Conservation (phyloP, 2,329 filamentous ascomycete species). For the Cucurbitaria berberidis region DNA sequence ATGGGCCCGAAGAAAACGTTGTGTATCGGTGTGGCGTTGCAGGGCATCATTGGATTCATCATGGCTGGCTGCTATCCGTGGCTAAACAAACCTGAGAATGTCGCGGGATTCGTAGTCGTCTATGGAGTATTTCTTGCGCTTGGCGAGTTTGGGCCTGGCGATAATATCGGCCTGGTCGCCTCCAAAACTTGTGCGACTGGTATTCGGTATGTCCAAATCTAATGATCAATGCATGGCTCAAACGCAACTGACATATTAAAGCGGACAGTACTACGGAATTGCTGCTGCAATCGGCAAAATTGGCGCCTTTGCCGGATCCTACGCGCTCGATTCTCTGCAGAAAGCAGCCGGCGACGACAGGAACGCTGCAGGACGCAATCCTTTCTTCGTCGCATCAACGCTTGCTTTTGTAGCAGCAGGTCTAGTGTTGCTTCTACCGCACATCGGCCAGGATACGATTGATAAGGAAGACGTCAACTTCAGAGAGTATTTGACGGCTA, state of each 20-base stretch:
- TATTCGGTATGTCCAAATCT: slow-evolving; percentile 59
- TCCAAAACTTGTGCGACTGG: slow-evolving; percentile 88
- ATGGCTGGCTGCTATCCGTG: slow-evolving; percentile 81
- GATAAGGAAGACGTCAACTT: slow-evolving; percentile 77
- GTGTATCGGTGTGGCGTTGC: slow-evolving; percentile 70
- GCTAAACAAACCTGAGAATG: slow-evolving; percentile 69
- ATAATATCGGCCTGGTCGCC: slow-evolving; percentile 88
- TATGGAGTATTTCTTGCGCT: slow-evolving; percentile 79
- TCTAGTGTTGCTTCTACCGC: slow-evolving; percentile 71
- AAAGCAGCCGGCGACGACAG: slow-evolving; percentile 43
- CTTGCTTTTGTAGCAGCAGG: slow-evolving; percentile 75
- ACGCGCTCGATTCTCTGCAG: slow-evolving; percentile 73
- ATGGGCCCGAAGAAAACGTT: slow-evolving; percentile 80
- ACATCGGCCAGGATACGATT: slow-evolving; percentile 85
- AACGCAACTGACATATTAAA: slow-evolving; percentile 8
- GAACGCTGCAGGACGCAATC: slow-evolving; percentile 73
- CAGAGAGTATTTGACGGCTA: slow-evolving; percentile 70
- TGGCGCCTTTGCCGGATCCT: slow-evolving; percentile 84
- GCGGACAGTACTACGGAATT: slow-evolving; percentile 75
- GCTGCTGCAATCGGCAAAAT: slow-evolving; percentile 77
- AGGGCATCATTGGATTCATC: slow-evolving; percentile 83
- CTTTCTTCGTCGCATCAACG: slow-evolving; percentile 83
- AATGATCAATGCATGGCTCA: background rate
- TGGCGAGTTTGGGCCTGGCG: slow-evolving; percentile 83
- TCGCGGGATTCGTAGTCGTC: slow-evolving; percentile 78